phyloP scores from a whole-genome alignment of 1,284 basidiomycete genomes.

The Cutaneotrichosporon mucoides region DNA sequence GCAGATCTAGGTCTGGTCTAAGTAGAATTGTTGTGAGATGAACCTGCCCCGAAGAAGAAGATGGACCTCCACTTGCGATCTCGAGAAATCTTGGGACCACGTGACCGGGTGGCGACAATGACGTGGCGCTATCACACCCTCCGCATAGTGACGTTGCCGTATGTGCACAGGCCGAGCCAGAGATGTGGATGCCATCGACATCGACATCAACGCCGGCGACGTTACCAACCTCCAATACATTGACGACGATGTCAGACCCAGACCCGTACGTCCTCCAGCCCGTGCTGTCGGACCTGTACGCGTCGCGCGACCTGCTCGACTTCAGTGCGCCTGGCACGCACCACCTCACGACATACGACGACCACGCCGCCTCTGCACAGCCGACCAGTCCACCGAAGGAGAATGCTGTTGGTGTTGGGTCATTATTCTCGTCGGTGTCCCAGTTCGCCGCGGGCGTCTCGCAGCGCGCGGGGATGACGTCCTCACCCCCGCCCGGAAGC shows the following conservation, averaged over 20 bases:
- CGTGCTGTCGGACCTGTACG: slow-evolving; percentile 38
- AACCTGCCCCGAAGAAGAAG: too few species aligned
- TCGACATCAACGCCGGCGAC: not conserved
- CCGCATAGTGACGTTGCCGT: slow-evolving; percentile 12
- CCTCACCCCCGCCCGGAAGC: not conserved
- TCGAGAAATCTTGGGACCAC: not conserved
- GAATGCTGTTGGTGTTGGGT: slow-evolving; percentile 10
- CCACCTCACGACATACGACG: not conserved
- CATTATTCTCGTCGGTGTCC: slow-evolving; percentile 36
- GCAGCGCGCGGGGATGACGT: slow-evolving; percentile 19
- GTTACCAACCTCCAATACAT: not conserved
- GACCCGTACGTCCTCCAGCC: slow-evolving; percentile 40
- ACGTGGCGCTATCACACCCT: slow-evolving; percentile 2
- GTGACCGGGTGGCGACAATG: slow-evolving; percentile 3
- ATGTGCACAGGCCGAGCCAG: too few species aligned
- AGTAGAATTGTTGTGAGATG: too few species aligned
- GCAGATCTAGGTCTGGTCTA: too few species aligned
- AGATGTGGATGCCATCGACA: not conserved
- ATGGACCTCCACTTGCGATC: too few species aligned
- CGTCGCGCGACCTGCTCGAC: slow-evolving; percentile 41
- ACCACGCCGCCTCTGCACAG: too few species aligned
- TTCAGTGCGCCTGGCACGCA: slow-evolving; percentile 23
- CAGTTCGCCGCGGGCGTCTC: slow-evolving; percentile 35
- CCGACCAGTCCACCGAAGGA: not conserved
- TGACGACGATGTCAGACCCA: slow-evolving; percentile 1